Conservation (phyloP, 495 filamentous ascomycete genomes). For the Parmelia sp. region DNA sequence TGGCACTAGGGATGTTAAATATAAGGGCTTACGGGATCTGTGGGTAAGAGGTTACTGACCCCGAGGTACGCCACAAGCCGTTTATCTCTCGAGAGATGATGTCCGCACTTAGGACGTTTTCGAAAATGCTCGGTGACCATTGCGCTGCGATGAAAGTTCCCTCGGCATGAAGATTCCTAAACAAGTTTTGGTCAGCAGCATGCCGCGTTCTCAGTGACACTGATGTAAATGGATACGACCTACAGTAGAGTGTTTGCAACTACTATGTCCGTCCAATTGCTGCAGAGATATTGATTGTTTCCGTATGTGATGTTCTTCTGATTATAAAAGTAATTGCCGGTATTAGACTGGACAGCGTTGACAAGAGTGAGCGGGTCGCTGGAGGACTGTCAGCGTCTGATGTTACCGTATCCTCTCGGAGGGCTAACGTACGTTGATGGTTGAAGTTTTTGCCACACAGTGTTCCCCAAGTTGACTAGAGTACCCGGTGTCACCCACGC, state of each 20-base stretch:
- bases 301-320: background rate
- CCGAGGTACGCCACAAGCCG: background rate
- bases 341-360: background rate
- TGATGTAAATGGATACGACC: background rate
- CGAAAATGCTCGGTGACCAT: background rate
- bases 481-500: conserved; percentile 8
- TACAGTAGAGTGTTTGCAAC: background rate
- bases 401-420: background rate
- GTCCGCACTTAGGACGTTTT: conserved; percentile 4
- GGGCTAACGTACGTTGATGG: background rate
- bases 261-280: background rate
- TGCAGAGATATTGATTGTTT: background rate
- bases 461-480: conserved; percentile 4
- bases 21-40: background rate
- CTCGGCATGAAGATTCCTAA: background rate
- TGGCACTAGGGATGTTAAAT: background rate
- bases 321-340: background rate
- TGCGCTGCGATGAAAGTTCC: background rate
- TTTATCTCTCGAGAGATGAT: conserved; percentile 9
- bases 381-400: background rate
- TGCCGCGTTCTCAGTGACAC: background rate
- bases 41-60: background rate
- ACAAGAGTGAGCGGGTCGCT: background rate
- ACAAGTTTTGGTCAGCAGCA: background rate
- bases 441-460: background rate